Conservation (phyloP, 768 basidiomycete genomes). For the Kwoniella dejecticola region DNA sequence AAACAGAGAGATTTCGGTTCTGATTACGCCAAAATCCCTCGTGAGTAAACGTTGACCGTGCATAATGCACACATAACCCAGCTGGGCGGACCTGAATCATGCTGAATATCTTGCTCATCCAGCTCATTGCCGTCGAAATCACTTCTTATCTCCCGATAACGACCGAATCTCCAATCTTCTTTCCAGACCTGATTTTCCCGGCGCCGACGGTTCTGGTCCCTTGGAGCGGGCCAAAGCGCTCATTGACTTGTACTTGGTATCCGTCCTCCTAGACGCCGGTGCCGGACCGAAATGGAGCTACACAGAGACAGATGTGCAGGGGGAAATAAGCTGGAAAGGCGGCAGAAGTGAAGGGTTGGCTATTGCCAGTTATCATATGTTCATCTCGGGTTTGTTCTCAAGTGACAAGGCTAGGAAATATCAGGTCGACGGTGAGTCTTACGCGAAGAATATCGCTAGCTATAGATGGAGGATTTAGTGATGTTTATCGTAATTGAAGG, state of each 20-base stretch:
- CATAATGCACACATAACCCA: no score
- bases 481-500: no score
- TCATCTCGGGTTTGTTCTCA: slow-evolving; percentile 78
- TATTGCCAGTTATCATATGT: slow-evolving; percentile 90
- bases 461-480: no score
- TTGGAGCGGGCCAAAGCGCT: slow-evolving; percentile 68
- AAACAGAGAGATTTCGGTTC: slow-evolving; percentile 76
- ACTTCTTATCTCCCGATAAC: slow-evolving; percentile 34
- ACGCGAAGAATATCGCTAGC: no score
- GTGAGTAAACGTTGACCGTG: slow-evolving; percentile 16
- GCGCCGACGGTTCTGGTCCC: slow-evolving; percentile 21
- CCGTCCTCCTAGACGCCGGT: slow-evolving; percentile 91
- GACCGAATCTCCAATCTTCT: slow-evolving; percentile 66
- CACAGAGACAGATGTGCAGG: slow-evolving; percentile 59
- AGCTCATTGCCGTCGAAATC: slow-evolving; percentile 41
- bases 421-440: slow-evolving; percentile 73
- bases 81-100: no score
- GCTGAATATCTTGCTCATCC: no score
- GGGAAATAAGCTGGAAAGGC: slow-evolving; percentile 59
- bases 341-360: slow-evolving; percentile 72
- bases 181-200: slow-evolving; percentile 29
- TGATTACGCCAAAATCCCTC: slow-evolving; percentile 60
- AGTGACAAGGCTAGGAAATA: slow-evolving; percentile 64
- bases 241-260: slow-evolving; percentile 82
- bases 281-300: slow-evolving; percentile 83